Conservation (phyloP, 1,139 yeast genomes). For the Debaryomycetaceae sp. region DNA sequence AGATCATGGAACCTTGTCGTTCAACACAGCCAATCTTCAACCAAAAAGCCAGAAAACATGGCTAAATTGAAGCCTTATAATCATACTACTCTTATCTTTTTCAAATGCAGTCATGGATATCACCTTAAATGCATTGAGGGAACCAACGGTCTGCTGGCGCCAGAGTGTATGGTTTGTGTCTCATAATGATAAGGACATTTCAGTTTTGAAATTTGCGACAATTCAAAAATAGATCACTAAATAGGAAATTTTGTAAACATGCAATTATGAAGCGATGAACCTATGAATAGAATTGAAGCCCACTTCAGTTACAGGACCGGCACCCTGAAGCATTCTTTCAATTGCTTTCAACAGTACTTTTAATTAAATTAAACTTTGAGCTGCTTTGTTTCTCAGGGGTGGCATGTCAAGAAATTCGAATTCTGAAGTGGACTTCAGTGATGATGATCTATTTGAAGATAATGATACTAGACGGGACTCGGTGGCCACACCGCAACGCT, state of each 20-base stretch:
- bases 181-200: background rate
- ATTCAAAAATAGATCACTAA: background rate
- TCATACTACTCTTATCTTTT: slow-evolving; percentile 25
- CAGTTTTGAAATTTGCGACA: background rate
- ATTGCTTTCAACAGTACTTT: no score
- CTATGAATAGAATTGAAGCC: background rate
- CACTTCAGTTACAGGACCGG: no score
- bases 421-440: background rate
- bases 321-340: no score
- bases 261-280: background rate
- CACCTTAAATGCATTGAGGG: slow-evolving; percentile 55
- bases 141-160: background rate
- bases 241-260: background rate
- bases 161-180: background rate
- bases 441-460: background rate
- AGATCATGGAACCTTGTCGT: slow-evolving; percentile 9
- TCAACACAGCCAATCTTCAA: slow-evolving; percentile 1
- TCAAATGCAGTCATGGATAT: slow-evolving; percentile 59
- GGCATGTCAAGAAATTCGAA: background rate
- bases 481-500: background rate
- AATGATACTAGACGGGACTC: background rate
- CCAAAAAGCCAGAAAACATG: slow-evolving; percentile 2
- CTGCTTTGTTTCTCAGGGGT: background rate
- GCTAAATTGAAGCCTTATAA: slow-evolving; percentile 3
- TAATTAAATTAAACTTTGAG: no score